Percentiles rank a stretch among this genome's conserved stretches.
phyloP scores from a whole-genome alignment of 441 rosid species.

The Eruca vesicaria region DNA sequence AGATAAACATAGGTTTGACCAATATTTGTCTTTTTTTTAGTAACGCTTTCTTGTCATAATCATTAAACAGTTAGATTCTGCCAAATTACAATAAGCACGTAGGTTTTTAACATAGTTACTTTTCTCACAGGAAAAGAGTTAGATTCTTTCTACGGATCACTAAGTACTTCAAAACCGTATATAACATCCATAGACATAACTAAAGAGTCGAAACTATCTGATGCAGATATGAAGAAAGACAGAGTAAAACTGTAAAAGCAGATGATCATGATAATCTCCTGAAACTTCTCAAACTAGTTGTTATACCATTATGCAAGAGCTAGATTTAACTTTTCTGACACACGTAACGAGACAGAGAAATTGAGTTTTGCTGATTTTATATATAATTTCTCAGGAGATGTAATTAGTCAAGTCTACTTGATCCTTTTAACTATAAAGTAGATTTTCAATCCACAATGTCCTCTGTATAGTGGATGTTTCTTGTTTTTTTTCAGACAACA shows the following conservation, averaged over 20 bases:
- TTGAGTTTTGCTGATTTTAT: background rate
- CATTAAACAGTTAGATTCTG: too few relatives aligned
- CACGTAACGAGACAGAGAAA: background rate
- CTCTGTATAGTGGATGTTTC: background rate
- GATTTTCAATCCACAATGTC: background rate
- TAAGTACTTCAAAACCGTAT: background rate
- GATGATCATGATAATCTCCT: background rate
- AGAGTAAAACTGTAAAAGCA: background rate
- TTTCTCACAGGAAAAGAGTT: too few relatives aligned
- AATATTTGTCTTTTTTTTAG: too few relatives aligned
- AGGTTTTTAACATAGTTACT: too few relatives aligned
- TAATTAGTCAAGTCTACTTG: background rate
- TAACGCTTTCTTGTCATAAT: too few relatives aligned
- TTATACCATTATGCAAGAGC: background rate
- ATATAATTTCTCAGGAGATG: background rate
- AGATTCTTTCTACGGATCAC: background rate
- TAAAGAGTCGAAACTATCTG: background rate
- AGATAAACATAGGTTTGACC: too few relatives aligned
- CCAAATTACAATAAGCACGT: too few relatives aligned
- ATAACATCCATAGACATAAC: background rate
- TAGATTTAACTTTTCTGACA: background rate
- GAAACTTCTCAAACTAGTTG: background rate
- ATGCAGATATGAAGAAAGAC: background rate
- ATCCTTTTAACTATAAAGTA: background rate
- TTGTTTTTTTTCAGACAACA: too few relatives aligned